Percentiles rank a stretch among this genome's conserved stretches.
phyloP scores from a whole-genome alignment of 2,329 filamentous ascomycete species.

The Cyanodermella asteris region DNA sequence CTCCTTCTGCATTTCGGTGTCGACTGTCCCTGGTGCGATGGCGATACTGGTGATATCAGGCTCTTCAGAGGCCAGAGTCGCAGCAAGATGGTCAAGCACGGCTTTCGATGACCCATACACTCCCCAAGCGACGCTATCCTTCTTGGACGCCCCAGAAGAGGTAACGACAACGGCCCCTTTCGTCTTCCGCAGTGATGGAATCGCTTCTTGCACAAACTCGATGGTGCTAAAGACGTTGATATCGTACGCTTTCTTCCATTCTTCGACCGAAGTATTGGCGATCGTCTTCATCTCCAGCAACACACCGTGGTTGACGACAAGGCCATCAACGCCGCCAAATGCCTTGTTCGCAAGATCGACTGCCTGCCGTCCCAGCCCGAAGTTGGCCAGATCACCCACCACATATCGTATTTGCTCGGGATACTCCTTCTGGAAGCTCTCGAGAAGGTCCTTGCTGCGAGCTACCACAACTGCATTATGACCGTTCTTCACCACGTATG shows the following conservation, averaged over 20 bases:
- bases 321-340: slow-evolving; percentile 54
- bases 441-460: slow-evolving; percentile 31
- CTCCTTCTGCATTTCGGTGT: slow-evolving; percentile 77
- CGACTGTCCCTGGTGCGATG: slow-evolving; percentile 58
- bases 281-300: slow-evolving; percentile 56
- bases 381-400: slow-evolving; percentile 34
- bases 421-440: slow-evolving; percentile 31
- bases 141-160: slow-evolving; percentile 54
- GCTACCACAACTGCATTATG: slow-evolving; percentile 38
- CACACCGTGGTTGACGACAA: slow-evolving; percentile 75
- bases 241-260: slow-evolving; percentile 59
- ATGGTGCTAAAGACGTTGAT: slow-evolving; percentile 74
- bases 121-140: slow-evolving; percentile 51
- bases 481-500: slow-evolving; percentile 31
- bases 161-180: slow-evolving; percentile 55
- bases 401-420: slow-evolving; percentile 32
- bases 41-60: slow-evolving; percentile 50
- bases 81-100: slow-evolving; percentile 56
- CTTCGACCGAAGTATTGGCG: slow-evolving; percentile 41
- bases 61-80: slow-evolving; percentile 56
- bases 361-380: slow-evolving; percentile 33
- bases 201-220: slow-evolving; percentile 51
- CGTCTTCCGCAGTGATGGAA: slow-evolving; percentile 44
- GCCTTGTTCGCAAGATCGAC: slow-evolving; percentile 41
- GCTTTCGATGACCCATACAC: slow-evolving; percentile 70